These are phyloP conservation scores for Colletotrichum scovillei DNA, from an alignment of 2,329 filamentous ascomycete genomes.

Conservation along the genomic window DNA sequence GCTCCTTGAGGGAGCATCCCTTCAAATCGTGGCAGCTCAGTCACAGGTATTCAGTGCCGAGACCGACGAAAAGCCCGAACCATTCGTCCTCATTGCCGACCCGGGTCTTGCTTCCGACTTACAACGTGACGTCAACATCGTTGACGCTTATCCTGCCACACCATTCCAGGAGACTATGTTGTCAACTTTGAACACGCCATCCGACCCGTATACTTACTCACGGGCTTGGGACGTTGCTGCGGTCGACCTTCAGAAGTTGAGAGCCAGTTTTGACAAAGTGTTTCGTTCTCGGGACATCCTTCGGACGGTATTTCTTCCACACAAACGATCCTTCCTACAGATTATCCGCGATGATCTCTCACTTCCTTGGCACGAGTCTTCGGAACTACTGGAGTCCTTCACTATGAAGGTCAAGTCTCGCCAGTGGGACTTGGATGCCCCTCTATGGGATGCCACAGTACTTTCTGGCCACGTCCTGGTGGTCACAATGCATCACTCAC, in stretches of 20 bases:
- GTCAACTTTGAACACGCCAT: slow-evolving; percentile 12
- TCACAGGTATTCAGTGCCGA: neutral
- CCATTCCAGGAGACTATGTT: slow-evolving; percentile 40
- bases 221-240: slow-evolving; percentile 32
- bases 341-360: neutral
- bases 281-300: slow-evolving; percentile 35
- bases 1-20: neutral
- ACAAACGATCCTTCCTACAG: neutral
- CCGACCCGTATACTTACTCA: slow-evolving; percentile 36
- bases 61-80: neutral
- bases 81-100: slow-evolving; percentile 30
- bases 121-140: neutral
- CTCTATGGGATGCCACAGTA: neutral
- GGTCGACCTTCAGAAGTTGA: slow-evolving; percentile 29
- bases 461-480: slow-evolving; percentile 33
- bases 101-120: neutral
- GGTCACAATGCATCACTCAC: slow-evolving; percentile 46
- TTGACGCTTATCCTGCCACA: slow-evolving; percentile 40
- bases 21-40: neutral
- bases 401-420: too few species aligned
- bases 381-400: neutral
- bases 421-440: neutral
- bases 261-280: slow-evolving; percentile 27
- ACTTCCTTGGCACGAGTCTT: slow-evolving; percentile 1
- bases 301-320: slow-evolving; percentile 34